phyloP scores from a whole-genome alignment of 331 rosid genomes.

The Acacia pycnantha region DNA sequence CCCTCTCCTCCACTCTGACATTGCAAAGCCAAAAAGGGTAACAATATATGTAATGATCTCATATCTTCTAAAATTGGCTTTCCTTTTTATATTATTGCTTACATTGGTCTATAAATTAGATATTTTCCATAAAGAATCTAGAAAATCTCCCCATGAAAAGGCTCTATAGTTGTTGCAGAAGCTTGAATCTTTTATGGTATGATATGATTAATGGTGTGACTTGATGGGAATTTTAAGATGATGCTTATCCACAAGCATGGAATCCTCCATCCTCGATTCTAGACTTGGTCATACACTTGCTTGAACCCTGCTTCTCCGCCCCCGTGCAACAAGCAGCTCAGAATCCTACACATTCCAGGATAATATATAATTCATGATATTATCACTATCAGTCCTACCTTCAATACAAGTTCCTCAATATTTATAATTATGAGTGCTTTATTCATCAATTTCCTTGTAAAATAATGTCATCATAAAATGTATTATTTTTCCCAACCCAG shows the following conservation, averaged over 20 bases:
- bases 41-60: background rate
- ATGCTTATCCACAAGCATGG: conserved; percentile 26
- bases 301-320: conserved; percentile 51
- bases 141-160: background rate
- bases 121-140: background rate
- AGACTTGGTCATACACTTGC: conserved; percentile 47
- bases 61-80: conserved; percentile 9
- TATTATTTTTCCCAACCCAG: no score
- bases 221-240: background rate
- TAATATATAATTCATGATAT: background rate
- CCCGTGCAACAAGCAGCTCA: conserved; percentile 57
- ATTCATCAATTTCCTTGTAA: background rate
- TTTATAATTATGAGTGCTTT: background rate
- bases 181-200: conserved; percentile 9
- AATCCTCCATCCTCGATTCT: conserved; percentile 23
- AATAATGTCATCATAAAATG: background rate
- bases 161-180: background rate
- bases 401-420: background rate
- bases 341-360: conserved; percentile 53
- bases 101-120: background rate
- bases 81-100: background rate
- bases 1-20: background rate
- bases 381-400: background rate
- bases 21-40: conserved; percentile 7
- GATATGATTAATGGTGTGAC: background rate